A percentile compares a stretch with the other conserved stretches of the same genome.
Conservation (phyloP, 805 yeast genomes). For the Candida alai region DNA sequence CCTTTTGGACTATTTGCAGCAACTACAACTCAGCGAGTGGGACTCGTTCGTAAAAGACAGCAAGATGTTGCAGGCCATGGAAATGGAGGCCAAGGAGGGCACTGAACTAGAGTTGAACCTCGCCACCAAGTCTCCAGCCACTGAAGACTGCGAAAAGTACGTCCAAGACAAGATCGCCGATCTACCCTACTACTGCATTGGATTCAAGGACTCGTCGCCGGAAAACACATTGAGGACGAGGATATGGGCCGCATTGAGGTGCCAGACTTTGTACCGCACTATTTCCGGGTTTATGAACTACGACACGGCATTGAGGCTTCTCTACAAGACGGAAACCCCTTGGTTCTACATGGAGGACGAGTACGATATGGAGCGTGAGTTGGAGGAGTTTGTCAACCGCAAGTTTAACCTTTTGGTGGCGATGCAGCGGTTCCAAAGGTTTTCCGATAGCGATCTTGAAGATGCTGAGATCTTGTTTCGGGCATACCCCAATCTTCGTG, state of each 20-base stretch:
- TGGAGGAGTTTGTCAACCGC: conserved; percentile 53
- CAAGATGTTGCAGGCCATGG: conserved; percentile 26
- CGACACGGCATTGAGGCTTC: conserved; percentile 62
- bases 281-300: conserved; percentile 83
- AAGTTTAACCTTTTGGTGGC: conserved; percentile 80
- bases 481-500: conserved; percentile 64
- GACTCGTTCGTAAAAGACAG: conserved; percentile 73
- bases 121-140: conserved; percentile 10
- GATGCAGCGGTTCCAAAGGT: conserved; percentile 78
- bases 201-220: conserved; percentile 64
- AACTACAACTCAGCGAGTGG: conserved; percentile 76
- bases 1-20: conserved; percentile 73
- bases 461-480: conserved; percentile 65
- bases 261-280: conserved; percentile 82
- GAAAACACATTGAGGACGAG: conserved; percentile 68
- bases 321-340: conserved; percentile 65
- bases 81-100: conserved; percentile 2
- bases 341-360: conserved; percentile 28
- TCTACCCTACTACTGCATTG: conserved; percentile 67
- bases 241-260: conserved; percentile 81
- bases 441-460: conserved; percentile 56
- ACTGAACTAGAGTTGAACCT: background rate
- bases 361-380: conserved; percentile 17
- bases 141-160: conserved; percentile 11
- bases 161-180: conserved; percentile 49